A percentile compares a stretch with the other conserved stretches of the same genome.
Evolutionary conservation across 768 basidiomycete species (phyloP).

Genomic region (Leccinellum rugosiceps): DNA sequence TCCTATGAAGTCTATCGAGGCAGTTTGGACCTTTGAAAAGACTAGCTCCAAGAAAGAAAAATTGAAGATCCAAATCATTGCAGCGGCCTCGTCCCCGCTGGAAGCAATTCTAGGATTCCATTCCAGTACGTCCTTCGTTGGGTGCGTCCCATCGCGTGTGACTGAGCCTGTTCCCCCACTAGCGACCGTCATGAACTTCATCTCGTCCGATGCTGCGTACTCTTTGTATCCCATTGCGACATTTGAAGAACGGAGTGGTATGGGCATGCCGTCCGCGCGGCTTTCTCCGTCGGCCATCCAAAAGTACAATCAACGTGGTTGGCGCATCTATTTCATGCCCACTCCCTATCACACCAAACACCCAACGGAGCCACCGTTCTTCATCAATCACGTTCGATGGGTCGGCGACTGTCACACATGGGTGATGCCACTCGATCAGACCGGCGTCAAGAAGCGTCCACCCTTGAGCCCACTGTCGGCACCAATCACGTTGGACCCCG

Average conservation of each 20-base stretch:
- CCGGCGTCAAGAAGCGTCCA: constrained; percentile 9
- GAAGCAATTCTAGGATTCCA: constrained; percentile 44
- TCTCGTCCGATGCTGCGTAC: constrained; percentile 40
- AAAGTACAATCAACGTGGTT: constrained; percentile 40
- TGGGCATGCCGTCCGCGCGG: constrained; percentile 16
- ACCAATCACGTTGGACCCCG: constrained; percentile 14
- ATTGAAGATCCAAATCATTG: constrained; percentile 42
- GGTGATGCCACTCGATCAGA: constrained; percentile 29
- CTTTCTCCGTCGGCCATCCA: constrained; percentile 7
- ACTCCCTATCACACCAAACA: not conserved
- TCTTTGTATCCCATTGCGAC: constrained; percentile 42
- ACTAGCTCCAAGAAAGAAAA: not conserved
- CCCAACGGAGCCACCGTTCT: constrained; percentile 11
- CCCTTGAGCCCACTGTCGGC: constrained; percentile 9
- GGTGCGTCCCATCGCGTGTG: not conserved
- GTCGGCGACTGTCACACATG: constrained; percentile 33
- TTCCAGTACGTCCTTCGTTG: constrained; percentile 35
- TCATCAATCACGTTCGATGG: constrained; percentile 24
- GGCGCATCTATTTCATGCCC: constrained; percentile 9
- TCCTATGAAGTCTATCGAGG: constrained; percentile 2
- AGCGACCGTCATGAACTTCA: constrained; percentile 34
- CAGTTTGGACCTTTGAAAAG: constrained; percentile 27
- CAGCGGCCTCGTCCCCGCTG: constrained; percentile 14
- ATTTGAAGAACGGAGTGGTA: constrained; percentile 31
- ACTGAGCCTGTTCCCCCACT: constrained; percentile 13